Evolutionary conservation across 345 rosid species (phyloP).

Genomic region (Kernera saxatilis): DNA sequence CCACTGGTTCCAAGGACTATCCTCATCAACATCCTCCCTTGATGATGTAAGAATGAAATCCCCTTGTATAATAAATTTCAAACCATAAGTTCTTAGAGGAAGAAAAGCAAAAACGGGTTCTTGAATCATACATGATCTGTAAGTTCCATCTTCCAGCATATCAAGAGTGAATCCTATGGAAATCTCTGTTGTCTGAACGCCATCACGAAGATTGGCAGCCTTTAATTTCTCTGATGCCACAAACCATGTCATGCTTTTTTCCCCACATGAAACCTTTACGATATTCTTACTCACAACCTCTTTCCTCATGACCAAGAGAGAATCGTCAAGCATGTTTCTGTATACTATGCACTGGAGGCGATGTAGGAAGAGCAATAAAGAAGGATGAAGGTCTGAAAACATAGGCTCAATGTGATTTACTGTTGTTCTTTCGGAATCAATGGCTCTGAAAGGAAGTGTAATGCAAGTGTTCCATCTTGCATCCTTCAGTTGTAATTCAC

Average conservation of each 20-base stretch:
- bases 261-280: constrained; percentile 69
- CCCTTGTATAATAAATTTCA: constrained; percentile 91
- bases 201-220: constrained; percentile 47
- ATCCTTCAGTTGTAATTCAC: constrained; percentile 32
- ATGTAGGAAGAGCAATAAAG: constrained; percentile 87
- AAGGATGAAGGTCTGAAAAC: constrained; percentile 93
- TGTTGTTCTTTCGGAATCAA: constrained; percentile 49
- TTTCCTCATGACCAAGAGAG: constrained; percentile 67
- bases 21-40: constrained; percentile 91
- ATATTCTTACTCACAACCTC: constrained; percentile 62
- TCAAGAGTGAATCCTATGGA: constrained; percentile 78
- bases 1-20: constrained; percentile 97
- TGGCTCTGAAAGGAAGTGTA: constrained; percentile 75
- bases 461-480: constrained; percentile 84
- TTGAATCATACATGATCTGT: constrained; percentile 50
- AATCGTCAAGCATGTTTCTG: constrained; percentile 58
- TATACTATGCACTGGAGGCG: constrained; percentile 70
- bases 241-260: constrained; percentile 78
- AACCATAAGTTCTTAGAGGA: constrained; percentile 89
- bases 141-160: constrained; percentile 52
- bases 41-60: constrained; percentile 98
- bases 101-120: constrained; percentile 95
- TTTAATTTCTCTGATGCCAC: constrained; percentile 69
- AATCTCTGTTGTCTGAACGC: constrained; percentile 69
- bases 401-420: constrained; percentile 46